A percentile compares a stretch with the other conserved stretches of the same genome.
Conservation (phyloP, 2,329 filamentous ascomycete genomes). For the Penicillium sp. region DNA sequence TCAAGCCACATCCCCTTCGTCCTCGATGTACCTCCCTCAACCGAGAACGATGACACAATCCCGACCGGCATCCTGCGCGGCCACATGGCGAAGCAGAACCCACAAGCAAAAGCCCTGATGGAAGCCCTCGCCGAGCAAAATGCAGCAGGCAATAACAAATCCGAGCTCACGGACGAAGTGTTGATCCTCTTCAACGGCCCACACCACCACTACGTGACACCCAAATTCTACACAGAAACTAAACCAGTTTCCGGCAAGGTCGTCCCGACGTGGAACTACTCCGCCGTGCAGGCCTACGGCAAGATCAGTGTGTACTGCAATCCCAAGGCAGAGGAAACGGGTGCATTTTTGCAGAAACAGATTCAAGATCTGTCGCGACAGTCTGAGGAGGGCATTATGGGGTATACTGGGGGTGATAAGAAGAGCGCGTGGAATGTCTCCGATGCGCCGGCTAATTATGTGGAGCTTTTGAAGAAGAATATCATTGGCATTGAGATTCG, state of each 20-base stretch:
- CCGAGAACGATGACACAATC: constrained; percentile 36
- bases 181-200: constrained; percentile 62
- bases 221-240: constrained; percentile 63
- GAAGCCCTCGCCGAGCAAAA: constrained; percentile 56
- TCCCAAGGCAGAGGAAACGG: constrained; percentile 47
- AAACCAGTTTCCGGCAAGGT: constrained; percentile 48
- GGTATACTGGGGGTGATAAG: constrained; percentile 45
- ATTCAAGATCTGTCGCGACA: constrained; percentile 54
- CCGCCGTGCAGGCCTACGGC: constrained; percentile 50
- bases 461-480: constrained; percentile 58
- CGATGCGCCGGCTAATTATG: constrained; percentile 60
- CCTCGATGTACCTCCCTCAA: constrained; percentile 46
- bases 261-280: no score
- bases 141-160: constrained; percentile 52
- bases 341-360: constrained; percentile 52
- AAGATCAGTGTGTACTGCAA: constrained; percentile 56
- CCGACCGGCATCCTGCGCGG: constrained; percentile 53
- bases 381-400: constrained; percentile 58
- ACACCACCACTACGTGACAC: constrained; percentile 64
- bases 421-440: constrained; percentile 62
- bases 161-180: constrained; percentile 53
- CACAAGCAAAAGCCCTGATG: constrained; percentile 7
- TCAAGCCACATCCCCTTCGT: constrained; percentile 63
- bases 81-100: constrained; percentile 42
- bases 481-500: constrained; percentile 63